Evolutionary conservation across 768 basidiomycete species (phyloP).

Genomic region (Trametes maxima): DNA sequence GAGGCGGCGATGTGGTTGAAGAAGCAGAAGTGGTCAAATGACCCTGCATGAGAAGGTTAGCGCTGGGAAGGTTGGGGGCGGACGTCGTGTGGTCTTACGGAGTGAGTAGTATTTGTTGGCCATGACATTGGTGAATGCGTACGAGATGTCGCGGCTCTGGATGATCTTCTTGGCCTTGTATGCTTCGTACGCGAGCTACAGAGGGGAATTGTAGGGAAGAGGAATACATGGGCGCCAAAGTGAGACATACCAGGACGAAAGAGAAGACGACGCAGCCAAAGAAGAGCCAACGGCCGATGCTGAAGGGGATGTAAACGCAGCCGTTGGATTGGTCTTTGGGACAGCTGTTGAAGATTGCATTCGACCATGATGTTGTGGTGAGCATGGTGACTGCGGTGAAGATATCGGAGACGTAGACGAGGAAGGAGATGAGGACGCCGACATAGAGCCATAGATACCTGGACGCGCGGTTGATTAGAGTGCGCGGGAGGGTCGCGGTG

Average conservation of each 20-base stretch:
- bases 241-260: constrained; percentile 79
- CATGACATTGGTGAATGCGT: constrained; percentile 97
- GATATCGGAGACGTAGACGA: constrained; percentile 97
- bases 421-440: constrained; percentile 91
- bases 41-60: constrained; percentile 51
- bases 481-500: neutral
- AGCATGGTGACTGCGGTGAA: constrained; percentile 98
- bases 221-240: neutral
- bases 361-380: constrained; percentile 87
- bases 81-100: constrained; percentile 51
- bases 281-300: constrained; percentile 93
- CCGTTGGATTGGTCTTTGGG: constrained; percentile 49
- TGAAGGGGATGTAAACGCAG: constrained; percentile 87
- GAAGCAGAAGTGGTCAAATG: constrained; percentile 98
- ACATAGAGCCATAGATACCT: constrained; percentile 95
- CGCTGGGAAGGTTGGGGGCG: neutral
- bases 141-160: constrained; percentile 93
- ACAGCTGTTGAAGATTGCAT: constrained; percentile 85
- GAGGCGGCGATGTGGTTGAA: constrained; percentile 96
- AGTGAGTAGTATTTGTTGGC: constrained; percentile 96
- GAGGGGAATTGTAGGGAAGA: neutral
- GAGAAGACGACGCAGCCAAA: constrained; percentile 98
- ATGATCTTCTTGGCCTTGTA: constrained; percentile 94
- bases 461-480: constrained; percentile 3
- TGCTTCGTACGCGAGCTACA: constrained; percentile 86